Evolutionary conservation across 2,329 filamentous ascomycete species (phyloP), one percentile per base, ranked within the genome.

Genomic region (Botrytis cinerea): DNA sequence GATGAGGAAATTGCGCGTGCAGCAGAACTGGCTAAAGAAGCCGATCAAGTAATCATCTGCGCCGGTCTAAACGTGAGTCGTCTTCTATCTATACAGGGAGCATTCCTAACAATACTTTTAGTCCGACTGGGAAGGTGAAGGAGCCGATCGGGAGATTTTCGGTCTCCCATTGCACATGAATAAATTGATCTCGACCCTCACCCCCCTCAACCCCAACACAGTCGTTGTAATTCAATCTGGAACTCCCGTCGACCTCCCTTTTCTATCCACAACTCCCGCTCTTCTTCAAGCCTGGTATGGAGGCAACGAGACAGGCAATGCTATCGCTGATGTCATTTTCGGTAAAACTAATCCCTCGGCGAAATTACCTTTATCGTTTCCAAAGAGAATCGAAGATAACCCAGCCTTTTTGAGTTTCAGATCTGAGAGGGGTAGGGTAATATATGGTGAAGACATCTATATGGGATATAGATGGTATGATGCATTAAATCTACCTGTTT

Each of bases 381-480:
- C 93, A 1, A 85, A 85, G 70, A 85, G 86, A 25, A 80, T 91
- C 1, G 87, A 91, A 79, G 91, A 94, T 78, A 93, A 92, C 75
- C 93, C 93, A 1, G 88, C 91, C 0, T 94, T 91, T 82, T 85
- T 94, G 78, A 95, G 94, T 84, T 95, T 90, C 81, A 84, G 86
- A 54, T 87, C 87, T 20, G 92, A 95, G 81, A 89, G 90, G 51
- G 88, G 92, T 62, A 87, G 91, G 73, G 90, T 91, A 0, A 84
- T 94, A 1, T 96, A 95, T 80, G 92, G 92, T 64, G 93, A 96
- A 81, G 93, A 93, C 75, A 85, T 96, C 63, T 95, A 93, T 81
- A 86, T 95, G 54, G 93, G 93, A 5, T 96, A 96, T 83, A 87
- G 92, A 35, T 94, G 90, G 84, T 96, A 93, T 81, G 93, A 96